phyloP scores from a whole-genome alignment of 2,329 filamentous ascomycete species.

The Colletotrichum melonis region DNA sequence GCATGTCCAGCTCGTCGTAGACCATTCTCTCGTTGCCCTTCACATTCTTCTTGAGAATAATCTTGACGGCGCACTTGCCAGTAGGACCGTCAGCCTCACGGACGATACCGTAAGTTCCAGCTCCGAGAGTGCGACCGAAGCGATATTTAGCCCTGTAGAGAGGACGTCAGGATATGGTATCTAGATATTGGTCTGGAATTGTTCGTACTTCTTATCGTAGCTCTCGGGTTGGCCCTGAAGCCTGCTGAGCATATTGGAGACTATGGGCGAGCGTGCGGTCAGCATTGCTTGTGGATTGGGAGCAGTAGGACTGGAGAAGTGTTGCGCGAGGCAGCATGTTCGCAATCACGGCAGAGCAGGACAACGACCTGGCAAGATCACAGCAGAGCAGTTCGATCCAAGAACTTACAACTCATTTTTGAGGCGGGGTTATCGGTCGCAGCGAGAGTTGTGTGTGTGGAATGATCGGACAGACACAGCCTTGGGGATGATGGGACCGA shows the following conservation, averaged over 20 bases:
- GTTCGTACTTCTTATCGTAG: constrained; percentile 93
- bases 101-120: constrained; percentile 98
- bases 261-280: constrained; percentile 56
- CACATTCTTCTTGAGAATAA: constrained; percentile 99
- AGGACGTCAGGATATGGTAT: constrained; percentile 36
- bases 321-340: neutral
- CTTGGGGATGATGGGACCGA: constrained; percentile 15
- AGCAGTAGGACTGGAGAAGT: neutral
- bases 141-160: constrained; percentile 80
- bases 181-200: constrained; percentile 34
- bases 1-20: constrained; percentile 94
- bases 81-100: constrained; percentile 88
- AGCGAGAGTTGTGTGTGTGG: neutral
- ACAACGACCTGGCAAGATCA: neutral
- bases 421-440: constrained; percentile 2
- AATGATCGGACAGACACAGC: neutral
- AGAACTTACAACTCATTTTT: constrained; percentile 55
- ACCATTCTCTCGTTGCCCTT: constrained; percentile 99
- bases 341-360: neutral
- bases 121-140: constrained; percentile 93
- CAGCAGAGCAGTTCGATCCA: neutral
- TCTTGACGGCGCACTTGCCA: constrained; percentile 95
- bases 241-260: constrained; percentile 92
- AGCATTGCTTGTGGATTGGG: constrained; percentile 34
- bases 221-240: constrained; percentile 96